These are phyloP conservation scores for Monosporascus sp. DNA, from an alignment of 2,329 filamentous ascomycete genomes.

Conservation along the genomic window DNA sequence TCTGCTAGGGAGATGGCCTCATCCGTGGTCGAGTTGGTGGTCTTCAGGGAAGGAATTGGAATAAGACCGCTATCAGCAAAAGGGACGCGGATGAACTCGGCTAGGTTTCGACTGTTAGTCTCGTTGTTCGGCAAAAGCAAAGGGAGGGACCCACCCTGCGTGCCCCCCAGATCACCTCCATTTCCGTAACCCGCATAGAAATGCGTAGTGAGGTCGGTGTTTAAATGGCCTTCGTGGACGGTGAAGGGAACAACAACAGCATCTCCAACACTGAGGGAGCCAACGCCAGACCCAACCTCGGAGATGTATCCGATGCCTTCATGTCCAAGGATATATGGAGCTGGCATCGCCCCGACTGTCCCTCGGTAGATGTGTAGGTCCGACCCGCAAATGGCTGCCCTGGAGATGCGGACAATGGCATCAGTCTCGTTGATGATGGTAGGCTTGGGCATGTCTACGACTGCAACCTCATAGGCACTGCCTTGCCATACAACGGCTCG, in stretches of 20 bases:
- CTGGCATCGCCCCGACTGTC: neutral
- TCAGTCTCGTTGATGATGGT: neutral
- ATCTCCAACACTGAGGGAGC: neutral
- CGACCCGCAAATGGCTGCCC: neutral
- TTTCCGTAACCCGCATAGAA: too few species aligned
- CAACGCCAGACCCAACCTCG: neutral
- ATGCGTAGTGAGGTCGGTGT: too few species aligned
- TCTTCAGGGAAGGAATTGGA: neutral
- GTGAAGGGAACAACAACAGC: slow-evolving; percentile 1
- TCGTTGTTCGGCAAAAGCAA: neutral
- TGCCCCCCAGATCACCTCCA: neutral
- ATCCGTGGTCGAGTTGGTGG: too few species aligned
- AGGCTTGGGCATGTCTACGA: too few species aligned
- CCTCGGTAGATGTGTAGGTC: neutral
- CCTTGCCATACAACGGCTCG: too few species aligned
- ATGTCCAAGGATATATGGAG: neutral
- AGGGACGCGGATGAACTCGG: neutral
- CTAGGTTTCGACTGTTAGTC: neutral
- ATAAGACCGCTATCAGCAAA: neutral
- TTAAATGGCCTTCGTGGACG: neutral
- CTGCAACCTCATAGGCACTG: too few species aligned
- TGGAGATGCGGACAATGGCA: slow-evolving; percentile 1
- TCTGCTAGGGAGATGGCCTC: too few species aligned
- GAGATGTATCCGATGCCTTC: slow-evolving; percentile 2
- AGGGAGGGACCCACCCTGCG: neutral